A percentile compares a stretch with the other conserved stretches of the same genome.
Evolutionary conservation across 2,329 filamentous ascomycete species (phyloP).

Genomic region (Zalaria obscura): DNA sequence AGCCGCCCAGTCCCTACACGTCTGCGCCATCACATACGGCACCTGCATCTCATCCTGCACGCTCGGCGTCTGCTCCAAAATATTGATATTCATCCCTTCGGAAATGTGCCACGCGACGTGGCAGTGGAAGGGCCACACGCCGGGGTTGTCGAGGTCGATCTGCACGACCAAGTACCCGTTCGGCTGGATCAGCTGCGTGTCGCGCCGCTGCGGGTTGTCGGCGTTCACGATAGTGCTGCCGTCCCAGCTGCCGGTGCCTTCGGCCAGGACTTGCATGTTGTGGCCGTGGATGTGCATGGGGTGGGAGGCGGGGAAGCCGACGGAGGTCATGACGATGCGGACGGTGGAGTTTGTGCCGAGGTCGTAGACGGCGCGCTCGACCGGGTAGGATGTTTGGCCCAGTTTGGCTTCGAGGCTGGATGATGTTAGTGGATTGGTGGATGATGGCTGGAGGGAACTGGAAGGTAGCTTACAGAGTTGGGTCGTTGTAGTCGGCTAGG

Average conservation of each 20-base stretch:
- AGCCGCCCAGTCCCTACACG: constrained; percentile 14
- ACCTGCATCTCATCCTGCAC: constrained; percentile 14
- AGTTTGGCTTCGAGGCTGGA: constrained; percentile 8
- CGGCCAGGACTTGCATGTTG: constrained; percentile 14
- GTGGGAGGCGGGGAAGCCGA: constrained; percentile 13
- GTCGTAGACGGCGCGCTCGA: constrained; percentile 28
- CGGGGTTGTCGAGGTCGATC: constrained; percentile 36
- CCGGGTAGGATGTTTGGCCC: constrained; percentile 9
- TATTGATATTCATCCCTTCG: constrained; percentile 16
- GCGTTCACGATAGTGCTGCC: constrained; percentile 13
- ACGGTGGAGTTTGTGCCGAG: constrained; percentile 37
- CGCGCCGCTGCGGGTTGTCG: constrained; percentile 14
- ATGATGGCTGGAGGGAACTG: too few relatives aligned
- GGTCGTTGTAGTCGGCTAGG: constrained; percentile 13
- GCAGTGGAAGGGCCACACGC: constrained; percentile 31
- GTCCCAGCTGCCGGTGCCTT: constrained; percentile 12
- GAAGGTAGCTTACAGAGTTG: constrained; percentile 3
- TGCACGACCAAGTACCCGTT: constrained; percentile 25
- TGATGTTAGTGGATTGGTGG: too few relatives aligned
- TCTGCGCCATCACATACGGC: constrained; percentile 16
- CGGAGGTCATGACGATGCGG: constrained; percentile 37
- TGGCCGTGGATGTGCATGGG: constrained; percentile 21
- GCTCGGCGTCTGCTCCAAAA: constrained; percentile 15
- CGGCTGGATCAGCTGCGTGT: constrained; percentile 12
- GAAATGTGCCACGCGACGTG: constrained; percentile 21